Evolutionary conservation across 2,329 filamentous ascomycete genomes (phyloP).

Genomic region (Sphaerulina vaccinii): DNA sequence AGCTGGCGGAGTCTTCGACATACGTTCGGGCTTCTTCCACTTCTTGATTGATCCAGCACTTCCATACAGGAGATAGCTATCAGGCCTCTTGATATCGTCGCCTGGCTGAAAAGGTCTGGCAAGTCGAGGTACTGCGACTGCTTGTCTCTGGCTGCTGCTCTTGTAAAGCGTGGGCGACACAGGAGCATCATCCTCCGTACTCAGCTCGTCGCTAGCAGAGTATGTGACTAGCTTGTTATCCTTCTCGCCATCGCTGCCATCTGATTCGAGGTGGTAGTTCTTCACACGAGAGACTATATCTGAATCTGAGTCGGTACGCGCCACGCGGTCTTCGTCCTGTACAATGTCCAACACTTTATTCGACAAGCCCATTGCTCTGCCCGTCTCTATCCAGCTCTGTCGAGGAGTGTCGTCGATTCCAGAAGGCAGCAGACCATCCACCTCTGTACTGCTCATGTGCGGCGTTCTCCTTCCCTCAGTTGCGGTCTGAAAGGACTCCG

Average conservation of each 20-base stretch:
- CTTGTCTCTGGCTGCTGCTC: constrained; percentile 16
- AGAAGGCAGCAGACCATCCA: constrained; percentile 17
- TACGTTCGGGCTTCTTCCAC: constrained; percentile 14
- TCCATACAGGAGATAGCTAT: constrained; percentile 22
- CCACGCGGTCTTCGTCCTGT: constrained; percentile 7
- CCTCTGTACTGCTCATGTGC: constrained; percentile 27
- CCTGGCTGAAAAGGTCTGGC: constrained; percentile 25
- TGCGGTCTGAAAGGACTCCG: constrained; percentile 50
- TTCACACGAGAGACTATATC: constrained; percentile 17
- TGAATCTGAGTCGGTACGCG: constrained; percentile 11
- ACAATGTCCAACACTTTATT: constrained; percentile 10
- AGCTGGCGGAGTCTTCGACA: constrained; percentile 17
- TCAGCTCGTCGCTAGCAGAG: constrained; percentile 15
- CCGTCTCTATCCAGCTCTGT: constrained; percentile 16
- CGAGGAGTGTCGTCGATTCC: constrained; percentile 8
- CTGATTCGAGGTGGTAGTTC: constrained; percentile 26
- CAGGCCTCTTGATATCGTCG: constrained; percentile 24
- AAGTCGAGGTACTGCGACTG: constrained; percentile 19
- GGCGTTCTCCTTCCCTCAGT: constrained; percentile 42
- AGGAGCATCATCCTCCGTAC: neutral
- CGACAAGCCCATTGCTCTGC: constrained; percentile 12
- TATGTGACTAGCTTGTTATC: constrained; percentile 6
- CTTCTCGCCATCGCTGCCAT: constrained; percentile 23
- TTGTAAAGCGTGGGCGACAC: constrained; percentile 17
- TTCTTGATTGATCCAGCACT: constrained; percentile 14